Evolutionary conservation across 2,329 filamentous ascomycete species (phyloP).

Genomic region (Fusarium drepaniforme): DNA sequence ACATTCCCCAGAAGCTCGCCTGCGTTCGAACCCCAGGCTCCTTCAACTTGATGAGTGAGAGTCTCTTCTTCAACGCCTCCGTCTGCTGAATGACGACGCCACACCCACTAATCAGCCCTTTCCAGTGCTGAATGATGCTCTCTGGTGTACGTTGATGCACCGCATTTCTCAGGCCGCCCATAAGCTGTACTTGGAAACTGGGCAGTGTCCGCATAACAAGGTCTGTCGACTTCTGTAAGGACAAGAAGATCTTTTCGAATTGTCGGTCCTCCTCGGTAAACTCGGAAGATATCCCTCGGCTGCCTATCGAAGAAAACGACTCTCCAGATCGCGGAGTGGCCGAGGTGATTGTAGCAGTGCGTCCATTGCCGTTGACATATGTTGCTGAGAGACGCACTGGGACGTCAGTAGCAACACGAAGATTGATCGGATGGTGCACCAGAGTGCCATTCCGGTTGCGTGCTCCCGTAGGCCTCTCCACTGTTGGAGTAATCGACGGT

Average conservation of each 20-base stretch:
- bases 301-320: conserved; percentile 74
- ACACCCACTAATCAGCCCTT: conserved; percentile 77
- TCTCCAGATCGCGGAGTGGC: conserved; percentile 87
- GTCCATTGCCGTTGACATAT: conserved; percentile 61
- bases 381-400: conserved; percentile 53
- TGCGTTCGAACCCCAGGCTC: conserved; percentile 81
- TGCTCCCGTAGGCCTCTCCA: conserved; percentile 57
- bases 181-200: conserved; percentile 75
- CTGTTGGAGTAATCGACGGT: conserved; percentile 65
- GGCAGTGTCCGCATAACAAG: conserved; percentile 80
- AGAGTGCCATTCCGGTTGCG: conserved; percentile 52
- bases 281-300: conserved; percentile 64
- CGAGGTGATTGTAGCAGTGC: conserved; percentile 65
- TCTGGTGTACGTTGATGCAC: conserved; percentile 71
- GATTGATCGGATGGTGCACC: conserved; percentile 64
- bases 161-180: conserved; percentile 71
- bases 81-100: conserved; percentile 78
- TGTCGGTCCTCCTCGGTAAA: conserved; percentile 81
- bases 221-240: conserved; percentile 79
- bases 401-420: conserved; percentile 69
- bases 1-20: conserved; percentile 74
- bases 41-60: conserved; percentile 86
- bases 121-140: conserved; percentile 74
- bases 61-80: conserved; percentile 76
- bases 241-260: conserved; percentile 86